Evolutionary conservation across 2,329 filamentous ascomycete genomes (phyloP).

Genomic region (Ceratocystis smalleyi): DNA sequence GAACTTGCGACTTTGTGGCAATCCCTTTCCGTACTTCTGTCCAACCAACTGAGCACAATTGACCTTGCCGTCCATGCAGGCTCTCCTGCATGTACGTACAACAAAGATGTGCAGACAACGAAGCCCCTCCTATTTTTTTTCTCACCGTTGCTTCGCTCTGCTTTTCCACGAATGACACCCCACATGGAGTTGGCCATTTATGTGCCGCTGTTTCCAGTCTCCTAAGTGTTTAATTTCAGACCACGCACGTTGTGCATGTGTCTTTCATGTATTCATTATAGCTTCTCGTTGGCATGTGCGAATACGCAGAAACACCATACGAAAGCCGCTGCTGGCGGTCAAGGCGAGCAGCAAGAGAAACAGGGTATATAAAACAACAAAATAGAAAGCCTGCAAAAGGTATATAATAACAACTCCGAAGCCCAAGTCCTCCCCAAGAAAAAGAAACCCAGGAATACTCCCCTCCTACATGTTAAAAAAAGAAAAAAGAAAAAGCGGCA

Average conservation of each 20-base stretch:
- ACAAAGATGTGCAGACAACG: no score
- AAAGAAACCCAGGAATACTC: background rate
- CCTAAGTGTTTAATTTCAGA: background rate
- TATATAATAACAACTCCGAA: background rate
- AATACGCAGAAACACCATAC: background rate
- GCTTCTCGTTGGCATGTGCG: background rate
- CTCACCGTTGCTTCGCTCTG: no score
- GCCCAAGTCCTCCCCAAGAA: background rate
- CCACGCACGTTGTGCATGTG: background rate
- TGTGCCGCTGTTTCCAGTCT: background rate
- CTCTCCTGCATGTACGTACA: no score
- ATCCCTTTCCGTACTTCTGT: no score
- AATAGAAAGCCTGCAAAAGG: conserved; percentile 1
- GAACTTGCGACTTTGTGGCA: no score
- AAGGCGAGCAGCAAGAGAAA: background rate
- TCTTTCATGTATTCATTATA: background rate
- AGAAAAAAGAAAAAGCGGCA: background rate
- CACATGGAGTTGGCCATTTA: no score
- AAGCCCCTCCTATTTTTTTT: no score
- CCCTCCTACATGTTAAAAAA: background rate
- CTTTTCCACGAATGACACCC: no score
- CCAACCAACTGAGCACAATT: no score
- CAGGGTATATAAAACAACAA: background rate
- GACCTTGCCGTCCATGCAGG: no score
- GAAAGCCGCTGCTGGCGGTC: background rate